These are phyloP conservation scores for Stagonosporopsis tanaceti DNA, from an alignment of 2,329 filamentous ascomycete genomes.

Conservation along the genomic window DNA sequence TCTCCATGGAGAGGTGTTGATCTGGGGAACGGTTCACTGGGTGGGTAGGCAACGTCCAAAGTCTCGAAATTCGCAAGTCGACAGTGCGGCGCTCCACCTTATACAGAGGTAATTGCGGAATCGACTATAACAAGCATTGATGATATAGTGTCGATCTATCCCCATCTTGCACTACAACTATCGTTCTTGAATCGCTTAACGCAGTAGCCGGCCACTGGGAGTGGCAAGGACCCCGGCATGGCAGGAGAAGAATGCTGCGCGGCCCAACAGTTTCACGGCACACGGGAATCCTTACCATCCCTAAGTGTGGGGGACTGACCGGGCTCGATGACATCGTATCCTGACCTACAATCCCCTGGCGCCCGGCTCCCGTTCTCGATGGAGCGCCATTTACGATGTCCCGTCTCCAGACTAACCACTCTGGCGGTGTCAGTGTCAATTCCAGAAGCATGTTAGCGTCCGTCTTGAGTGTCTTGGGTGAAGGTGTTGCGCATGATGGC, in stretches of 20 bases:
- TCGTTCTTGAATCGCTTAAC: slow-evolving; percentile 10
- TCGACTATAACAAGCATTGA: slow-evolving; percentile 7
- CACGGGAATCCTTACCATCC: neutral
- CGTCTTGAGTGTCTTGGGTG: slow-evolving; percentile 2
- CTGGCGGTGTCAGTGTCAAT: neutral
- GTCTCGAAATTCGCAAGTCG: slow-evolving; percentile 1
- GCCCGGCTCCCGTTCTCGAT: neutral
- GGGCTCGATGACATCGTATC: neutral
- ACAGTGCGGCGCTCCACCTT: slow-evolving; percentile 8
- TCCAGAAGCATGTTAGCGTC: slow-evolving; percentile 8
- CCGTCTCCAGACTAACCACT: neutral
- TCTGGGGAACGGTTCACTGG: slow-evolving; percentile 10
- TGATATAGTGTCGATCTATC: slow-evolving; percentile 14
- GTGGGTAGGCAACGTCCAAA: neutral
- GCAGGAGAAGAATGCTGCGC: neutral
- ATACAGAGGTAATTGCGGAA: slow-evolving; percentile 2
- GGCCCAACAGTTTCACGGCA: slow-evolving; percentile 18
- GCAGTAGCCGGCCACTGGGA: neutral
- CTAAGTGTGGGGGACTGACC: slow-evolving; percentile 9
- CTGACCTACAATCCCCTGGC: neutral
- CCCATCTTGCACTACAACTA: slow-evolving; percentile 1
- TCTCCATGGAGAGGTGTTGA: slow-evolving; percentile 10
- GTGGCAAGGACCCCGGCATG: slow-evolving; percentile 2
- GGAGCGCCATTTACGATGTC: neutral
- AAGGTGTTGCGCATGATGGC: slow-evolving; percentile 6